phyloP scores from a whole-genome alignment of 495 filamentous ascomycete genomes.

The Penicillium salamii region DNA sequence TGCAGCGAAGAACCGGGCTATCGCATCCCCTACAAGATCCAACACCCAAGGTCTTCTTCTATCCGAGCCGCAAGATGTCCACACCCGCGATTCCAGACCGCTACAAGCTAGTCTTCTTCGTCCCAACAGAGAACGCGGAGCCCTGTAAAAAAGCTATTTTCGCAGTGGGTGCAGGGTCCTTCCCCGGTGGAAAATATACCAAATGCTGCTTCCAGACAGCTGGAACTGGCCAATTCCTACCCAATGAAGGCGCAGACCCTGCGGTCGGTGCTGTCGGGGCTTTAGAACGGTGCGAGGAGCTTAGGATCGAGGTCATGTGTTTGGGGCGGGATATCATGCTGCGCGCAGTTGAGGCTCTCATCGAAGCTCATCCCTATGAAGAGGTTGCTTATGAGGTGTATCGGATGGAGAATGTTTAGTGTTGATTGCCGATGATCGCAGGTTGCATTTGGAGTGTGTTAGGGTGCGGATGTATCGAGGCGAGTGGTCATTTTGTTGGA shows the following conservation, averaged over 20 bases:
- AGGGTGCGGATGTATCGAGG: too few relatives aligned
- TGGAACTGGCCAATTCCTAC: conserved; percentile 42
- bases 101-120: conserved; percentile 51
- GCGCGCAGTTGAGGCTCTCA: conserved; percentile 39
- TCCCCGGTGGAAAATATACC: conserved; percentile 43
- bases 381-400: conserved; percentile 72
- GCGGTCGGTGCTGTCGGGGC: conserved; percentile 37
- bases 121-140: conserved; percentile 38
- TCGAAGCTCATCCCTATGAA: conserved; percentile 75
- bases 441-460: too few relatives aligned
- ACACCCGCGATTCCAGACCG: conserved; percentile 23
- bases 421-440: too few relatives aligned
- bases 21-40: background rate
- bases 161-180: conserved; percentile 41
- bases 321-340: conserved; percentile 45
- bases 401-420: conserved; percentile 67
- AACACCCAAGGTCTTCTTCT: background rate
- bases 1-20: background rate
- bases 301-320: conserved; percentile 53
- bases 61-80: background rate
- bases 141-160: conserved; percentile 48
- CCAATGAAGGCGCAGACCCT: conserved; percentile 36
- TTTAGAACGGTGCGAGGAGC: conserved; percentile 50
- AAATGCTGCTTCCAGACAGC: conserved; percentile 39
- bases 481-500: too few relatives aligned